Conservation (phyloP, 495 filamentous ascomycete species). For the Neurospora sp. region DNA sequence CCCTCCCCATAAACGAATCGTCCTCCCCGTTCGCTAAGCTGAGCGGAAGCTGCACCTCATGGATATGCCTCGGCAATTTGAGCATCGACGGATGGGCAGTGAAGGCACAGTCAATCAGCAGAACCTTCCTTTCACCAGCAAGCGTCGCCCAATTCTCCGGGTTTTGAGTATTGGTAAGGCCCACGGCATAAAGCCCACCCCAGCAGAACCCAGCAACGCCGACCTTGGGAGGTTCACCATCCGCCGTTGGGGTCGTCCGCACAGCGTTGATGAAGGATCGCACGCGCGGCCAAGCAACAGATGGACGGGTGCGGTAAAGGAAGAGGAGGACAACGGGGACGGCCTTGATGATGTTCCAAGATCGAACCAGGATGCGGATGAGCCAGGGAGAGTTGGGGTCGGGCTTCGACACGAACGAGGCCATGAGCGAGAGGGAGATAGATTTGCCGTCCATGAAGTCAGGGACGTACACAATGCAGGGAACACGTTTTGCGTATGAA, state of each 20-base stretch:
- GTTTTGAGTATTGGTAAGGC: slow-evolving; percentile 26
- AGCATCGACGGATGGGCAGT: slow-evolving; percentile 47
- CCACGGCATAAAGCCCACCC: slow-evolving; percentile 44
- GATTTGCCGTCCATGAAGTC: slow-evolving; percentile 49
- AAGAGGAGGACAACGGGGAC: slow-evolving; percentile 23
- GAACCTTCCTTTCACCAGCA: slow-evolving; percentile 16
- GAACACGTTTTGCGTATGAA: slow-evolving; percentile 37
- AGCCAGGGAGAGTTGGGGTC: slow-evolving; percentile 4
- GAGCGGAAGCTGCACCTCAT: slow-evolving; percentile 40
- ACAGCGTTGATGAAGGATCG: slow-evolving; percentile 36
- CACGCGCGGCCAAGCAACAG: slow-evolving; percentile 33
- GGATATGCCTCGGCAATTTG: slow-evolving; percentile 43
- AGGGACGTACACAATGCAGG: slow-evolving; percentile 43
- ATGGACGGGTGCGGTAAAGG: slow-evolving; percentile 23
- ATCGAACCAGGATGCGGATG: not conserved
- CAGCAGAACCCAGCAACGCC: slow-evolving; percentile 50
- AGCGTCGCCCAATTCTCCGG: slow-evolving; percentile 6
- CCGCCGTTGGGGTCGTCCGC: slow-evolving; percentile 19
- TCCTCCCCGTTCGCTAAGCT: slow-evolving; percentile 46
- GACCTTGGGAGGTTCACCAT: slow-evolving; percentile 14
- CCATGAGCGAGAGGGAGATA: slow-evolving; percentile 12
- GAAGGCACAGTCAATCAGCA: slow-evolving; percentile 42
- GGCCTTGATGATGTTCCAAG: slow-evolving; percentile 1
- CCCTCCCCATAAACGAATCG: slow-evolving; percentile 34
- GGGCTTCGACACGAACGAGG: slow-evolving; percentile 5